These are phyloP conservation scores for Silybum marianum DNA, from an alignment of 129 eudicot genomes.

Conservation along the genomic window DNA sequence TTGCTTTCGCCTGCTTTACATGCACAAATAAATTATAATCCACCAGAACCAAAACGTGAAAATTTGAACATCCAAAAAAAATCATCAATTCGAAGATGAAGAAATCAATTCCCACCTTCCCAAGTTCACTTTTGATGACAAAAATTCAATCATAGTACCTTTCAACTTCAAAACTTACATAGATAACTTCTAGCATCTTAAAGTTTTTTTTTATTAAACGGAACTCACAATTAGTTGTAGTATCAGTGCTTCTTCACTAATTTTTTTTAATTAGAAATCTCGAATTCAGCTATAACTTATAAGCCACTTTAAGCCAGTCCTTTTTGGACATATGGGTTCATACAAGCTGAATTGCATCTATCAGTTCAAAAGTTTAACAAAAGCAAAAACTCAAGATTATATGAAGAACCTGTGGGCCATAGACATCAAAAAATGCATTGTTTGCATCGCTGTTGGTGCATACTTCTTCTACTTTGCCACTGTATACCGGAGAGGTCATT, in stretches of 20 bases:
- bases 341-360: conserved; percentile 11
- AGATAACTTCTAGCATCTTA: conserved; percentile 11
- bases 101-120: not conserved
- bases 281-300: not conserved
- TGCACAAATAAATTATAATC: conserved; percentile 7
- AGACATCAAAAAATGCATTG: conserved; percentile 53
- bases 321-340: not conserved
- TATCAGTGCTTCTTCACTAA: not conserved
- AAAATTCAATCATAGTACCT: not conserved
- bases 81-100: not conserved
- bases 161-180: not conserved
- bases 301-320: not conserved
- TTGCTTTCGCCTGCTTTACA: conserved; percentile 79
- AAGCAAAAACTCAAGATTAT: not conserved
- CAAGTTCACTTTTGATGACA: not conserved
- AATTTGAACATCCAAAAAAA: conserved; percentile 8
- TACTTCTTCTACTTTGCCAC: conserved; percentile 24
- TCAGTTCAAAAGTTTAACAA: not conserved
- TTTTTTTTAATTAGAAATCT: not conserved
- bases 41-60: not conserved
- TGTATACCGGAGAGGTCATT: conserved; percentile 13
- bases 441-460: conserved; percentile 8
- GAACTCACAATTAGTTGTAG: not conserved
- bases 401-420: conserved; percentile 67
- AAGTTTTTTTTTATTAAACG: not conserved